Evolutionary conservation across 108 stramenopile species (phyloP), one percentile per base, ranked within the genome.

Genomic region (Epithemia pelagica): DNA sequence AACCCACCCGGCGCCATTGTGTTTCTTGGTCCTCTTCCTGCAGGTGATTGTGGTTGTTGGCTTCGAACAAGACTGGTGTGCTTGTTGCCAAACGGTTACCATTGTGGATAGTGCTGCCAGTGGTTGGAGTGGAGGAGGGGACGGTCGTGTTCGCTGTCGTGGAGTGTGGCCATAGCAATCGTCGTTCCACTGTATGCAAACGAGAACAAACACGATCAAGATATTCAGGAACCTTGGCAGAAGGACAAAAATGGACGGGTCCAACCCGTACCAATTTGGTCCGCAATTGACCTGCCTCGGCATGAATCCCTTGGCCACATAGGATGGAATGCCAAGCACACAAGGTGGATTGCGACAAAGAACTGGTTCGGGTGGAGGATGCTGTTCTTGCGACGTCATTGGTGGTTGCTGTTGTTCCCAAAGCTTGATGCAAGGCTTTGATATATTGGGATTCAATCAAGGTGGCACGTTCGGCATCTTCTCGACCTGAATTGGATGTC

Each of bases 251-350:
- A 0, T 64, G 61, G 2, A 67, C 69, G 20, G 46, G 21, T 21
- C 80, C 76, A 15, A 67, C 71, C 25, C 73, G 57, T 30, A 78
- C 80, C 28, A 31, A 57, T 68, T 73, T 74, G 51, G 65, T 66
- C 0, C 76, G 73, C 46, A 69, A 30, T n/a, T 61, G 31, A 2
- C 80, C 76, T 21, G 76, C 76, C 32, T 72, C 61, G 55, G 72
- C 20, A 62, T 77, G 69, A 18, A 75, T 37, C n/a, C 59, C 76
- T 18, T 66, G 32, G 2, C 65, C 65, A 20, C 68, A 61, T 21
- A 73, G 52, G 20, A 67, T 31, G 32, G 29, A 2, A 53, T 73
- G 72, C 65, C 65, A 67, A 2, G 61, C 22, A 27, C 28, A 60
- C 28, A 73, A 55, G 7, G 32, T 5, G 19, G 28, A 7, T 32